Evolutionary conservation across 176 grass and related monocot species (phyloP).

Genomic region (Zizania latifolia): DNA sequence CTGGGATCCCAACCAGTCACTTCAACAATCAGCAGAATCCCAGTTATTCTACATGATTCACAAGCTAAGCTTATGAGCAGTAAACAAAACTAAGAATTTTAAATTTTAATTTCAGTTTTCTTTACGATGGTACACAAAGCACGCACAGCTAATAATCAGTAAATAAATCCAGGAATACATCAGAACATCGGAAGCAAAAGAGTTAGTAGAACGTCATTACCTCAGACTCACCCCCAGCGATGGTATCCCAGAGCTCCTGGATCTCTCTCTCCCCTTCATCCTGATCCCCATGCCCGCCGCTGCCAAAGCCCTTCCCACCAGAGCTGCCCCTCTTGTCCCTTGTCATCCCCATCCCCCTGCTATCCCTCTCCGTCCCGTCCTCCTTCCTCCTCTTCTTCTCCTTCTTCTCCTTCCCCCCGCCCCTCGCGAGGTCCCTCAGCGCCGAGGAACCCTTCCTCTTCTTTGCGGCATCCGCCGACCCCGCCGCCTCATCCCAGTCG

Average conservation of each 20-base stretch:
- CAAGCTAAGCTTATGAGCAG: background rate
- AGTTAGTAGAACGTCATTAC: conserved; percentile 21
- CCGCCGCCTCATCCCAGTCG: conserved; percentile 38
- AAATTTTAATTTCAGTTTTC: background rate
- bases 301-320: conserved; percentile 32
- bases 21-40: background rate
- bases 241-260: conserved; percentile 82
- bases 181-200: background rate
- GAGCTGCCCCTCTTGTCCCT: conserved; percentile 41
- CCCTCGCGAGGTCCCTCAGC: conserved; percentile 42
- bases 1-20: background rate
- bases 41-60: background rate
- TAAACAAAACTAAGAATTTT: background rate
- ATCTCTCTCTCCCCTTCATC: conserved; percentile 59
- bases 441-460: conserved; percentile 52
- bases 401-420: conserved; percentile 38
- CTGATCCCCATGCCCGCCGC: conserved; percentile 16
- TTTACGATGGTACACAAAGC: background rate
- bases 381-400: conserved; percentile 46
- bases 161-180: background rate
- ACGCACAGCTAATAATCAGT: background rate
- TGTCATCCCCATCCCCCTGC: conserved; percentile 38
- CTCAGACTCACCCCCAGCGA: conserved; percentile 65
- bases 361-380: conserved; percentile 33
- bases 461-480: conserved; percentile 6